phyloP scores from a whole-genome alignment of 2,329 filamentous ascomycete species.

The Mycosphaerella sp. region DNA sequence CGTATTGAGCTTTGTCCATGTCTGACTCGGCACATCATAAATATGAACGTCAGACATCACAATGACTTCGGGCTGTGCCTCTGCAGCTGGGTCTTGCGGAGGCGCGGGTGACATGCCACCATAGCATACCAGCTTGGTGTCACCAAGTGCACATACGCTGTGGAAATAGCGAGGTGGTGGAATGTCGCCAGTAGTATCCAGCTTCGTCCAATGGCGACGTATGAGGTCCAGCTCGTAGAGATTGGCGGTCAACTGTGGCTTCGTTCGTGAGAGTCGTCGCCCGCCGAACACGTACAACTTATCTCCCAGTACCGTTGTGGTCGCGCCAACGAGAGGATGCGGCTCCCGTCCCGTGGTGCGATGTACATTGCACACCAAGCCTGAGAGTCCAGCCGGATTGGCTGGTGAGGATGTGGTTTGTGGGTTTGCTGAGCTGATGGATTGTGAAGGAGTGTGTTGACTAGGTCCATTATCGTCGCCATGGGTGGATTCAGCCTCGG shows the following conservation, averaged over 20 bases:
- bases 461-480: constrained; percentile 22
- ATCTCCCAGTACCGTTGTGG: constrained; percentile 89
- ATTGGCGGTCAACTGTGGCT: constrained; percentile 79
- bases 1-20: constrained; percentile 71
- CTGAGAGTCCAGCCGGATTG: constrained; percentile 56
- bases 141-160: constrained; percentile 86
- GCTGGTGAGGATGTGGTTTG: constrained; percentile 27
- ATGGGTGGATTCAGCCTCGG: constrained; percentile 31
- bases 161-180: constrained; percentile 94
- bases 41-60: constrained; percentile 99
- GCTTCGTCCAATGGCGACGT: constrained; percentile 83
- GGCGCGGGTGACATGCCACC: constrained; percentile 84
- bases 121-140: constrained; percentile 95
- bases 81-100: constrained; percentile 60
- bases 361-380: constrained; percentile 62
- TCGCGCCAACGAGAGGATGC: constrained; percentile 85
- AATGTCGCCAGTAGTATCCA: constrained; percentile 76
- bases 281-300: constrained; percentile 97
- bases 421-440: constrained; percentile 12
- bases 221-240: constrained; percentile 92
- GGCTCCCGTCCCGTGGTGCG: constrained; percentile 88
- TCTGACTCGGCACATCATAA: constrained; percentile 74
- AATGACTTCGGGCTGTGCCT: constrained; percentile 55
- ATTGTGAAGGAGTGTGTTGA: constrained; percentile 29
- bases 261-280: constrained; percentile 73